Evolutionary conservation across 2,329 filamentous ascomycete species (phyloP).

Genomic region (Xylaria hypoxylon): DNA sequence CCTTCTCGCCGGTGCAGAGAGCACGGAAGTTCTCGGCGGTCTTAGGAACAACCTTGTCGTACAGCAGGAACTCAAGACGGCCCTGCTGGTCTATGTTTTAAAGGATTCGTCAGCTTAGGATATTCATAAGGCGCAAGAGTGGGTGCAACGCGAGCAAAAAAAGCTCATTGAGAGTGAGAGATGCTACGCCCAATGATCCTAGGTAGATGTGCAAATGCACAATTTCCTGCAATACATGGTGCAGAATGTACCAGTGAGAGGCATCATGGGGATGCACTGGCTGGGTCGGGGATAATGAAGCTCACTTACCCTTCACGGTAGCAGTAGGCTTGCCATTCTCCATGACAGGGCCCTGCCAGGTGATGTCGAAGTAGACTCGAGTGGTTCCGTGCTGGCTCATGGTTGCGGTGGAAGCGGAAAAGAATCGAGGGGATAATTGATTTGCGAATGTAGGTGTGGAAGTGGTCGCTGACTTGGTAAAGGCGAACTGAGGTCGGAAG

Average conservation of each 20-base stretch:
- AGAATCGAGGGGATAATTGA: conserved; percentile 56
- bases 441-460: conserved; percentile 46
- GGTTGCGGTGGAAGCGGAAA: conserved; percentile 66
- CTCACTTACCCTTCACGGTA: conserved; percentile 68
- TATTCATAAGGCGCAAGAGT: not conserved
- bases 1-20: conserved; percentile 84
- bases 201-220: conserved; percentile 12
- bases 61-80: conserved; percentile 91
- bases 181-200: not conserved
- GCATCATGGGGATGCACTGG: conserved; percentile 24
- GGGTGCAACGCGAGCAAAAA: not conserved
- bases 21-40: conserved; percentile 86
- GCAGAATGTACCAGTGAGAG: not conserved
- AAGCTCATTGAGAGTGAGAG: not conserved
- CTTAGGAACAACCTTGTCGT: conserved; percentile 86
- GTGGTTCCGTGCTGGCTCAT: conserved; percentile 36
- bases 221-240: not conserved
- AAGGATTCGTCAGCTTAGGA: conserved; percentile 40
- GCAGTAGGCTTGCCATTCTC: conserved; percentile 68
- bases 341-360: conserved; percentile 79
- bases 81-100: conserved; percentile 72
- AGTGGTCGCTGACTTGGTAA: conserved; percentile 54
- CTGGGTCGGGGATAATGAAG: conserved; percentile 37
- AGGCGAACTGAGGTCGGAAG: conserved; percentile 41
- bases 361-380: conserved; percentile 42